Evolutionary conservation across 495 filamentous ascomycete genomes (phyloP).

Genomic region (Penicillium bialowiezense): DNA sequence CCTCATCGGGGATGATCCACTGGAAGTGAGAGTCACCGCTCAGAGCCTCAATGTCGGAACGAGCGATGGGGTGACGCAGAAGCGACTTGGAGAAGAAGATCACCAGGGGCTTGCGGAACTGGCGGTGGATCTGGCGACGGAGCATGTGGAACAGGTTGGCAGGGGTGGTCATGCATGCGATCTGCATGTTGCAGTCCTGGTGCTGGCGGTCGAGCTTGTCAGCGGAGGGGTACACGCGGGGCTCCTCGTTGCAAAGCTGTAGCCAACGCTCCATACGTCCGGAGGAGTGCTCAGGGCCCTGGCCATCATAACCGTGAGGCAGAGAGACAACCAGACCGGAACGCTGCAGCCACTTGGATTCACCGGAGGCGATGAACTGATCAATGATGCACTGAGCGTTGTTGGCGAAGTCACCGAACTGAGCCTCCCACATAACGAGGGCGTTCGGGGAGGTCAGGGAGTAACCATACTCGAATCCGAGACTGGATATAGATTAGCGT

Average conservation of each 20-base stretch:
- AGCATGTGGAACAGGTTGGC: slow-evolving; percentile 96
- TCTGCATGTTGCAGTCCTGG: slow-evolving; percentile 99
- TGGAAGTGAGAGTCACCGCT: slow-evolving; percentile 87
- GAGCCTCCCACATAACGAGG: slow-evolving; percentile 97
- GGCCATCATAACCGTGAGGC: slow-evolving; percentile 96
- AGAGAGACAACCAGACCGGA: slow-evolving; percentile 92
- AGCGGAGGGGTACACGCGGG: slow-evolving; percentile 78
- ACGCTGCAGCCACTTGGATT: slow-evolving; percentile 97
- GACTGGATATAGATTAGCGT: slow-evolving; percentile 42
- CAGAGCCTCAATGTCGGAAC: slow-evolving; percentile 87
- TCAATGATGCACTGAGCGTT: slow-evolving; percentile 98
- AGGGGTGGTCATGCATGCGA: slow-evolving; percentile 89
- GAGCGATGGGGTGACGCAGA: slow-evolving; percentile 85
- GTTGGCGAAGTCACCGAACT: slow-evolving; percentile 99
- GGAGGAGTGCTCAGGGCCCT: slow-evolving; percentile 97
- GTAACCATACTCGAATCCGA: slow-evolving; percentile 99
- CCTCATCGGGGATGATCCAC: slow-evolving; percentile 90
- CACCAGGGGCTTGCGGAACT: slow-evolving; percentile 96
- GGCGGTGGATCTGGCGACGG: slow-evolving; percentile 94
- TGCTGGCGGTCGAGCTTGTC: slow-evolving; percentile 96
- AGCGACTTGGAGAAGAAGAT: slow-evolving; percentile 97
- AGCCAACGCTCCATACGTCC: slow-evolving; percentile 96
- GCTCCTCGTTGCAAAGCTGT: slow-evolving; percentile 97
- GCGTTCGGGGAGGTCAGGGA: slow-evolving; percentile 95
- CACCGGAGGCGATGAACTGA: slow-evolving; percentile 96